Evolutionary conservation across 2,329 filamentous ascomycete genomes (phyloP).

Genomic region (Hypoxylon sp.): DNA sequence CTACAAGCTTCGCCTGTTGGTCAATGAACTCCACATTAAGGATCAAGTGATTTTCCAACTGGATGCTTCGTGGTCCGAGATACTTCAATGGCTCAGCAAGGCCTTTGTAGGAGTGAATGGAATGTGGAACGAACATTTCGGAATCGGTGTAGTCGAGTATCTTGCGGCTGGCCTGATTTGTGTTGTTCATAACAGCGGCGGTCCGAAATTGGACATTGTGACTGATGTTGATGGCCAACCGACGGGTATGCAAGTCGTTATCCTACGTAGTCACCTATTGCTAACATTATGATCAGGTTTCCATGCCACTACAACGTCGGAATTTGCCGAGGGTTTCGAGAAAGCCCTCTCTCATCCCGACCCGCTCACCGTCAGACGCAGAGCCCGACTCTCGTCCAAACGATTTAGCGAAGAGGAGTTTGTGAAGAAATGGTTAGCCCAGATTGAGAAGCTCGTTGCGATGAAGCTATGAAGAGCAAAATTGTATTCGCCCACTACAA

Average conservation of each 20-base stretch:
- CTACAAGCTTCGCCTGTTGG: constrained; percentile 87
- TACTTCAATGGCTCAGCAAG: constrained; percentile 80
- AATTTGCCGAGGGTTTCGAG: constrained; percentile 85
- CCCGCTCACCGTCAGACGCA: constrained; percentile 77
- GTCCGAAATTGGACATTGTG: constrained; percentile 94
- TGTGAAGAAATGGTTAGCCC: constrained; percentile 77
- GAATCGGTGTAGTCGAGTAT: constrained; percentile 98
- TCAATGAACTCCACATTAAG: constrained; percentile 86
- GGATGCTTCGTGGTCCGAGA: constrained; percentile 89
- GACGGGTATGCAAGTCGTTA: constrained; percentile 70
- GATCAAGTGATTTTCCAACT: constrained; percentile 88
- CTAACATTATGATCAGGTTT: constrained; percentile 69
- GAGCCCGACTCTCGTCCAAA: constrained; percentile 81
- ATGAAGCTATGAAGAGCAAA: constrained; percentile 46
- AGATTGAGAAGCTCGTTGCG: constrained; percentile 78
- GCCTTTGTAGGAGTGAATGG: constrained; percentile 91
- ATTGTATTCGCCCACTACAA: constrained; percentile 7
- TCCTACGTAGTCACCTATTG: neutral
- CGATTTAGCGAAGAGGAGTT: constrained; percentile 93
- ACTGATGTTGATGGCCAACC: constrained; percentile 80
- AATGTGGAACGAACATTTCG: constrained; percentile 99
- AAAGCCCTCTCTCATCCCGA: constrained; percentile 79
- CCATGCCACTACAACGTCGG: constrained; percentile 79
- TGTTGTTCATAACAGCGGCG: constrained; percentile 93
- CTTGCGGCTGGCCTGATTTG: constrained; percentile 93